These are phyloP conservation scores for Colletotrichum lini DNA, from an alignment of 2,329 filamentous ascomycete genomes.

Conservation along the genomic window DNA sequence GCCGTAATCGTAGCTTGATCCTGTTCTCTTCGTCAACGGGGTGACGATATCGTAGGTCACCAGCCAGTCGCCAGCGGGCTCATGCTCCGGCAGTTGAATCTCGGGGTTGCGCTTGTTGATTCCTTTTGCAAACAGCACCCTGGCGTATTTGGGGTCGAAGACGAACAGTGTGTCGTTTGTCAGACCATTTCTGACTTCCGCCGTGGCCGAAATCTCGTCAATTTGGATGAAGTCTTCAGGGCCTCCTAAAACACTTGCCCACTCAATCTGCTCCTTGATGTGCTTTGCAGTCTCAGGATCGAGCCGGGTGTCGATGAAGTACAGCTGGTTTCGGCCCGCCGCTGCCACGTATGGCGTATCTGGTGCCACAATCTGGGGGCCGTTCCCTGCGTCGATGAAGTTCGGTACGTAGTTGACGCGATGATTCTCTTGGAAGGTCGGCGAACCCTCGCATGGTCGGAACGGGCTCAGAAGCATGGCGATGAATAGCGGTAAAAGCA, in stretches of 20 bases:
- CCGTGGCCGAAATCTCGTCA: slow-evolving; percentile 26
- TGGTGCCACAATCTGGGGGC: slow-evolving; percentile 42
- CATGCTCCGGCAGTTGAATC: slow-evolving; percentile 31
- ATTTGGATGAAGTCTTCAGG: slow-evolving; percentile 1
- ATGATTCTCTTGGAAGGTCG: slow-evolving; percentile 27
- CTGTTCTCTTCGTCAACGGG: neutral
- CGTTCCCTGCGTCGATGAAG: slow-evolving; percentile 28
- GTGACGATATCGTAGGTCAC: slow-evolving; percentile 20
- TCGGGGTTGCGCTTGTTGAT: slow-evolving; percentile 39
- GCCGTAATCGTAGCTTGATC: neutral
- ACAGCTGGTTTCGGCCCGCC: slow-evolving; percentile 30
- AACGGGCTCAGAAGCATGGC: slow-evolving; percentile 3
- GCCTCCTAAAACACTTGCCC: slow-evolving; percentile 8
- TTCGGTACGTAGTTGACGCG: slow-evolving; percentile 25
- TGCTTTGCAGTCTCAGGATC: slow-evolving; percentile 31
- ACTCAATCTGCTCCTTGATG: slow-evolving; percentile 41
- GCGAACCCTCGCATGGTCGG: neutral
- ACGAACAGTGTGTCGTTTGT: slow-evolving; percentile 38
- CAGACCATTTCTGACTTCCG: neutral
- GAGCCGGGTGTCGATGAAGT: slow-evolving; percentile 43
- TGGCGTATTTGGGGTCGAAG: slow-evolving; percentile 39
- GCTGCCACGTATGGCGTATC: slow-evolving; percentile 42
- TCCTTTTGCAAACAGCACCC: slow-evolving; percentile 37
- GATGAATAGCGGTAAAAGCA: neutral
- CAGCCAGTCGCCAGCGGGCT: slow-evolving; percentile 30